Percentiles rank a stretch among this genome's conserved stretches.
Evolutionary conservation across 768 basidiomycete genomes (phyloP).

Genomic region (Antrodiella citrinella): DNA sequence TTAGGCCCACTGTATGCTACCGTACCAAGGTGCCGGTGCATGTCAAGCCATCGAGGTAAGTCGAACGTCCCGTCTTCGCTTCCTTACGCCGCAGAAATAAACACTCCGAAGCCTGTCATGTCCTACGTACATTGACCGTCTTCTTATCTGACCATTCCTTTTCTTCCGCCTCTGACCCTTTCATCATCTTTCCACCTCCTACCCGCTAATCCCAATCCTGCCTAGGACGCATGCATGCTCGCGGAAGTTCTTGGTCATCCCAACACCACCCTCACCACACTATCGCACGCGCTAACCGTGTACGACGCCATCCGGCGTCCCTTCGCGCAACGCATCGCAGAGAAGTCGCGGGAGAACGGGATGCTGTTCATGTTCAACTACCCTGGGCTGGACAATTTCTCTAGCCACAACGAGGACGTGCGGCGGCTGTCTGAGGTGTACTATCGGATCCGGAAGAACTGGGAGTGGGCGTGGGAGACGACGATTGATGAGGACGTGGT

Average conservation of each 20-base stretch:
- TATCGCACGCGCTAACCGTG: constrained; percentile 16
- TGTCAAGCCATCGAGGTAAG: constrained; percentile 36
- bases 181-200: not conserved
- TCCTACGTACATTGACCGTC: not conserved
- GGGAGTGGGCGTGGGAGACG: constrained; percentile 58
- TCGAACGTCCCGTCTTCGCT: not conserved
- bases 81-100: not conserved
- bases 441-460: constrained; percentile 36
- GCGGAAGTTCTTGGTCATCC: constrained; percentile 37
- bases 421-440: constrained; percentile 32
- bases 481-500: constrained; percentile 34
- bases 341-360: constrained; percentile 20
- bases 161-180: no score
- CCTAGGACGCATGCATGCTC: constrained; percentile 30
- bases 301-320: constrained; percentile 27
- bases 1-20: constrained; percentile 32
- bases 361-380: constrained; percentile 20
- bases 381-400: no score
- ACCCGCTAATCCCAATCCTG: constrained; percentile 9
- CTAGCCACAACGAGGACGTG: constrained; percentile 22
- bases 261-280: constrained; percentile 13
- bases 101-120: not conserved
- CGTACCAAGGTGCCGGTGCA: constrained; percentile 37
- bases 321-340: constrained; percentile 18
- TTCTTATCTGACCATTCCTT: not conserved